Conservation (phyloP, 257 asterid genomes). For the Capsicum chinense region DNA sequence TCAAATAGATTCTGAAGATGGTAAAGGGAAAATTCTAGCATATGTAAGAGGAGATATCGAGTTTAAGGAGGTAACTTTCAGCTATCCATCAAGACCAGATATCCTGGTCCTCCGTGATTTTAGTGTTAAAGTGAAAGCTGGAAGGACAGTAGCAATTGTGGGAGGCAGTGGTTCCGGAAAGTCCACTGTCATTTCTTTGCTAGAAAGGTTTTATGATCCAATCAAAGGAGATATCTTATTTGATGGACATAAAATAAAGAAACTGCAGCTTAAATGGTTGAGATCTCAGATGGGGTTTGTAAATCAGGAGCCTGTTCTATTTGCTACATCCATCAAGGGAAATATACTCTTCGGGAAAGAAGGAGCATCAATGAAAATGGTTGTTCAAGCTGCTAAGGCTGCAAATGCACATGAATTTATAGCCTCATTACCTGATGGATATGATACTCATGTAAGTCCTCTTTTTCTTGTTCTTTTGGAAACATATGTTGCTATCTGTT, state of each 20-base stretch:
- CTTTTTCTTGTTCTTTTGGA: not conserved
- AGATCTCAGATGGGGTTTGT: conserved; percentile 79
- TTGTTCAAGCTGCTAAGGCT: conserved; percentile 57
- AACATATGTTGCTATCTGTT: not conserved
- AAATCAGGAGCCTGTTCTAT: conserved; percentile 77
- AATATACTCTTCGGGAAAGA: conserved; percentile 74
- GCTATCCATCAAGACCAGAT: conserved; percentile 70
- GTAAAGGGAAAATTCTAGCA: conserved; percentile 49
- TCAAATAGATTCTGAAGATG: conserved; percentile 51
- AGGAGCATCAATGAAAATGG: conserved; percentile 60
- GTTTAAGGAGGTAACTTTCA: conserved; percentile 65
- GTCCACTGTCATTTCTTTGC: conserved; percentile 66
- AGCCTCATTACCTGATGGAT: conserved; percentile 56
- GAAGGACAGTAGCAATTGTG: conserved; percentile 68
- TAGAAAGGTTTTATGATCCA: conserved; percentile 80
- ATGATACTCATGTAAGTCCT: conserved; percentile 64
- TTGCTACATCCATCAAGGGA: conserved; percentile 72
- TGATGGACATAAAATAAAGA: conserved; percentile 59
- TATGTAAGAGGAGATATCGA: conserved; percentile 63
- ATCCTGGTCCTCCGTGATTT: conserved; percentile 58
- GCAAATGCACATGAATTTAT: conserved; percentile 84
- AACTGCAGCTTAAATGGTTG: conserved; percentile 67
- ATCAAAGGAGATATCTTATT: conserved; percentile 60
- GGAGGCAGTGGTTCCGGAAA: conserved; percentile 90
- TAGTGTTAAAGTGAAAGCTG: conserved; percentile 57